phyloP scores from a whole-genome alignment of 2,329 filamentous ascomycete species.

The Colletotrichum truncatum region DNA sequence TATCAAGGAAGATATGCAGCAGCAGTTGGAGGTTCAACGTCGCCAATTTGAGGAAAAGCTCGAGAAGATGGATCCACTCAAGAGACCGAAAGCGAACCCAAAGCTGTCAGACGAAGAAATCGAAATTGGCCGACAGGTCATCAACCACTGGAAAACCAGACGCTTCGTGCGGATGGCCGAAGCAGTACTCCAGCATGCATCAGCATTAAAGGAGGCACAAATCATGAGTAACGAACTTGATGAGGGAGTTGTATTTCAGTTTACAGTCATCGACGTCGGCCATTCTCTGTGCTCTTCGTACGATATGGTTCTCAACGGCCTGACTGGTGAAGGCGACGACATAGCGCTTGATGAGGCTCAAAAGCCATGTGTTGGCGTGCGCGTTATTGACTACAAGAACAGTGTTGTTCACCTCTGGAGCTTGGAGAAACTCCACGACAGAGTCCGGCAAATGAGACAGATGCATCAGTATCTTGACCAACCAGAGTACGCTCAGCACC shows the following conservation, averaged over 20 bases:
- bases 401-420: constrained; percentile 93
- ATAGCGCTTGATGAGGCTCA: constrained; percentile 79
- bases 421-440: constrained; percentile 86
- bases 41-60: constrained; percentile 87
- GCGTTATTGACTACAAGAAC: constrained; percentile 91
- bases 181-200: constrained; percentile 86
- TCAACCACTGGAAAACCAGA: constrained; percentile 81
- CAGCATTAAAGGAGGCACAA: constrained; percentile 92
- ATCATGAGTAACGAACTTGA: constrained; percentile 98
- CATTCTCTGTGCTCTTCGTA: constrained; percentile 93
- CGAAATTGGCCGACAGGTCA: constrained; percentile 70
- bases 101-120: constrained; percentile 78
- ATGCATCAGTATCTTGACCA: constrained; percentile 97
- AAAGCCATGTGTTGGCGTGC: constrained; percentile 91
- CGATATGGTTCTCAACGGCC: constrained; percentile 92
- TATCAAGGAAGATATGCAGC: constrained; percentile 89
- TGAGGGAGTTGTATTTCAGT: constrained; percentile 93
- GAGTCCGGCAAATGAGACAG: constrained; percentile 92
- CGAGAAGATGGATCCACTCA: constrained; percentile 75
- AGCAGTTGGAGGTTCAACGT: constrained; percentile 83
- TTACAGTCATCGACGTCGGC: constrained; percentile 88
- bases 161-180: constrained; percentile 96
- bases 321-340: constrained; percentile 86
- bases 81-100: constrained; percentile 67
- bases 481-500: constrained; percentile 92